Evolutionary conservation across 768 basidiomycete species (phyloP).

Genomic region (Amanita muscaria): DNA sequence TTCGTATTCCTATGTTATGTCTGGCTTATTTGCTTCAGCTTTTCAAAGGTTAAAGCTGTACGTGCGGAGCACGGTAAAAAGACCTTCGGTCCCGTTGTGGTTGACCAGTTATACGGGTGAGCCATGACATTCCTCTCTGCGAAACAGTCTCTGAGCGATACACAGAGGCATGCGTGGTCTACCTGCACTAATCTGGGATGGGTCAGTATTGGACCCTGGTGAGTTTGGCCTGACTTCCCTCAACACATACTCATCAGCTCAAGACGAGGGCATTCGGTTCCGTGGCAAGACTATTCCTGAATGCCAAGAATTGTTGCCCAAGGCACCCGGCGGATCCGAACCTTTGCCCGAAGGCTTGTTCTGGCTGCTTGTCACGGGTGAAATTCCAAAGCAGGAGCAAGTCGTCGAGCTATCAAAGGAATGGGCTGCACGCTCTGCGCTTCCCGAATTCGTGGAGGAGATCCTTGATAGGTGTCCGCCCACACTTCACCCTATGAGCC

Average conservation of each 20-base stretch:
- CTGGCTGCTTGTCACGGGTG: constrained; percentile 93
- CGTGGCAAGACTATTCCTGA: constrained; percentile 94
- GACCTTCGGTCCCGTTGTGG: constrained; percentile 83
- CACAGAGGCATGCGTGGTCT: constrained; percentile 78
- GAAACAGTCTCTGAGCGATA: constrained; percentile 7
- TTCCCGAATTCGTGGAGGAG: constrained; percentile 95
- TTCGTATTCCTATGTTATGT: constrained; percentile 20
- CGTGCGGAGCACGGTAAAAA: constrained; percentile 87
- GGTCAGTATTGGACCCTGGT: constrained; percentile 93
- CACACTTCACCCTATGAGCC: constrained; percentile 97
- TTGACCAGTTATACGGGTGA: constrained; percentile 87
- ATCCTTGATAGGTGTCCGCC: constrained; percentile 89
- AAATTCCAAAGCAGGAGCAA: constrained; percentile 88
- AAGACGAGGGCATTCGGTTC: constrained; percentile 98
- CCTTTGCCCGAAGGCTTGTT: constrained; percentile 92
- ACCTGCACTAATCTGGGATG: constrained; percentile 96
- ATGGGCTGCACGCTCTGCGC: constrained; percentile 87
- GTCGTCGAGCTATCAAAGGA: constrained; percentile 80
- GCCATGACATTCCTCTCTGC: constrained; percentile 12
- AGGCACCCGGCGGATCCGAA: constrained; percentile 80
- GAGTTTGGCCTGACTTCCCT: no score
- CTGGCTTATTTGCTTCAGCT: constrained; percentile 4
- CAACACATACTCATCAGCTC: no score
- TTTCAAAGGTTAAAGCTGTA: constrained; percentile 64
- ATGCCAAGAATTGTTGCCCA: constrained; percentile 78